Percentiles rank a stretch among this genome's conserved stretches.
phyloP scores from a whole-genome alignment of 2,329 filamentous ascomycete species.

The Pestalotiopsis fici region DNA sequence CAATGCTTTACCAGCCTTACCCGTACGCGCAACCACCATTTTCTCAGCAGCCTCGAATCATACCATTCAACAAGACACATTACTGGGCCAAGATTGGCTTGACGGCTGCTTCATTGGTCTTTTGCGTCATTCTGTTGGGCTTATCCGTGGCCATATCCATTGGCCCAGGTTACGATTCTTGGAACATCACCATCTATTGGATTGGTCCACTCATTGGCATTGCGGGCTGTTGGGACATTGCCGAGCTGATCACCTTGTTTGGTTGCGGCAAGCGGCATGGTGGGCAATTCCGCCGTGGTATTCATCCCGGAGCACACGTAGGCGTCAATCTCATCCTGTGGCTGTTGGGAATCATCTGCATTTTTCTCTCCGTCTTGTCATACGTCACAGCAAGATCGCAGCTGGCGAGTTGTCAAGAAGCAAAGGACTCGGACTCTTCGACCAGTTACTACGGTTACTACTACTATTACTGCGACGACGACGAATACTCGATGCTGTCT shows the following conservation, averaged over 20 bases:
- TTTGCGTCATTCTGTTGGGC: slow-evolving; percentile 4
- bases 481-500: background rate
- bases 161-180: background rate
- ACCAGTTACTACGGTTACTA: background rate
- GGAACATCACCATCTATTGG: background rate
- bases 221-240: slow-evolving; percentile 9
- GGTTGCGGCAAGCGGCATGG: slow-evolving; percentile 9
- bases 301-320: slow-evolving; percentile 13
- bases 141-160: slow-evolving; percentile 1
- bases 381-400: background rate
- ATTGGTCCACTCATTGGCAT: slow-evolving; percentile 4
- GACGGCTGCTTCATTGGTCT: slow-evolving; percentile 8
- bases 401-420: background rate
- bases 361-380: slow-evolving; percentile 2
- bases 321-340: slow-evolving; percentile 12
- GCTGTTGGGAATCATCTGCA: slow-evolving; percentile 8
- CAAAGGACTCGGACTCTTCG: background rate
- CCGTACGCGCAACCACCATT: background rate
- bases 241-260: slow-evolving; percentile 9
- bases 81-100: slow-evolving; percentile 11
- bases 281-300: slow-evolving; percentile 1
- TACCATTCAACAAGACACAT: slow-evolving; percentile 14
- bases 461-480: background rate
- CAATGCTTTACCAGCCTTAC: background rate
- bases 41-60: background rate